phyloP scores from a whole-genome alignment of 495 filamentous ascomycete genomes.

The Aspergillus leporis region DNA sequence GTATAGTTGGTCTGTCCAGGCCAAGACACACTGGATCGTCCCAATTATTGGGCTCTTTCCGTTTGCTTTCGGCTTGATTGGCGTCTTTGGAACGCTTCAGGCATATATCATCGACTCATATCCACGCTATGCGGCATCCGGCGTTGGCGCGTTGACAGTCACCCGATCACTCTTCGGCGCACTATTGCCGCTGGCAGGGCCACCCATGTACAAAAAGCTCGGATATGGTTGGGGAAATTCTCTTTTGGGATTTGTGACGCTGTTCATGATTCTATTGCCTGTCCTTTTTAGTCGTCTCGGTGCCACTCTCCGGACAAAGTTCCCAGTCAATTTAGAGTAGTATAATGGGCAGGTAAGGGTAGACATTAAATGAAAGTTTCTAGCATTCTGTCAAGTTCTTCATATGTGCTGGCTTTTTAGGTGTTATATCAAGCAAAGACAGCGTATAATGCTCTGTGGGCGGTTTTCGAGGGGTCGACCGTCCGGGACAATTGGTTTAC shows the following conservation, averaged over 20 bases:
- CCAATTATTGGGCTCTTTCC: conserved; percentile 35
- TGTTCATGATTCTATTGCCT: conserved; percentile 47
- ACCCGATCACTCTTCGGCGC: conserved; percentile 60
- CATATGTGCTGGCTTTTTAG: too few relatives aligned
- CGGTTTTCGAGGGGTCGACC: too few relatives aligned
- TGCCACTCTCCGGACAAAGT: conserved; percentile 2
- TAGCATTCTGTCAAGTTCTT: too few relatives aligned
- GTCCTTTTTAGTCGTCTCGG: conserved; percentile 36
- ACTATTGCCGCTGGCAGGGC: conserved; percentile 62
- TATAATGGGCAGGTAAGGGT: neutral
- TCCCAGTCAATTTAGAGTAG: neutral
- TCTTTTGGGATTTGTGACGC: conserved; percentile 62
- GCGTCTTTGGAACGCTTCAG: conserved; percentile 30
- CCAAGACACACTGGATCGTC: conserved; percentile 35
- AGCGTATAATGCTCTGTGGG: too few relatives aligned
- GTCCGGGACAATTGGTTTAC: neutral
- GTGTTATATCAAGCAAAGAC: too few relatives aligned
- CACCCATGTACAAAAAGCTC: conserved; percentile 59
- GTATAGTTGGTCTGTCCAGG: conserved; percentile 34
- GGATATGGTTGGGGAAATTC: conserved; percentile 70
- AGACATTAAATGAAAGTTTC: neutral
- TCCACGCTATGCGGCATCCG: conserved; percentile 52
- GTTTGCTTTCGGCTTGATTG: conserved; percentile 29
- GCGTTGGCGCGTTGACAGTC: conserved; percentile 56
- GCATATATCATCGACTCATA: conserved; percentile 40